phyloP scores from a whole-genome alignment of 768 basidiomycete genomes.

The Podaxis carcinomalis region DNA sequence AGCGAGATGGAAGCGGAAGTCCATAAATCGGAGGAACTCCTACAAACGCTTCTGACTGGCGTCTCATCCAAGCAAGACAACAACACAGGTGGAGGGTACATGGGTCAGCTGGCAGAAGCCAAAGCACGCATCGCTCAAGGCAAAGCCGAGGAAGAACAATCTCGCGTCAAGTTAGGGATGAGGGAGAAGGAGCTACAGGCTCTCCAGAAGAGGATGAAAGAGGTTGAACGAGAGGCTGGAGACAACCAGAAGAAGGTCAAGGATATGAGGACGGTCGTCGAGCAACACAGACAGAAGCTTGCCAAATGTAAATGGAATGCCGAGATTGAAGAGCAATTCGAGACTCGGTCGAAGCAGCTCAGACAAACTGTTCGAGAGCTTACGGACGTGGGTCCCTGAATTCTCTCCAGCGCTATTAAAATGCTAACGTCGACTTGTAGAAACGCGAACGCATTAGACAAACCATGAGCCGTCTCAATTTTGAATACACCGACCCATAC shows the following conservation, averaged over 20 bases:
- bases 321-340: too few species aligned
- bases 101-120: constrained; percentile 92
- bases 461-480: constrained; percentile 68
- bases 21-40: constrained; percentile 79
- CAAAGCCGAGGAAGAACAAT: constrained; percentile 81
- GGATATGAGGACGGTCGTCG: constrained; percentile 52
- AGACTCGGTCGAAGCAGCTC: too few species aligned
- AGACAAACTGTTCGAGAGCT: too few species aligned
- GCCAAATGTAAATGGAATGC: too few species aligned
- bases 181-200: constrained; percentile 72
- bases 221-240: constrained; percentile 78
- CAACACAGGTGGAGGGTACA: constrained; percentile 82
- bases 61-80: constrained; percentile 66
- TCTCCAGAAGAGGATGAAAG: constrained; percentile 78
- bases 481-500: constrained; percentile 74
- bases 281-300: constrained; percentile 41
- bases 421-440: constrained; percentile 30
- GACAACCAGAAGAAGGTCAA: constrained; percentile 71
- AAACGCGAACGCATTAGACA: constrained; percentile 65
- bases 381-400: too few species aligned
- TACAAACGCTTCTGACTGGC: constrained; percentile 92
- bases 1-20: constrained; percentile 56
- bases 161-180: constrained; percentile 69
- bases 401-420: constrained; percentile 21
- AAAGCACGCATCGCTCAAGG: constrained; percentile 71